Conservation (phyloP, 768 basidiomycete genomes). For the Boletus tomentosulus region DNA sequence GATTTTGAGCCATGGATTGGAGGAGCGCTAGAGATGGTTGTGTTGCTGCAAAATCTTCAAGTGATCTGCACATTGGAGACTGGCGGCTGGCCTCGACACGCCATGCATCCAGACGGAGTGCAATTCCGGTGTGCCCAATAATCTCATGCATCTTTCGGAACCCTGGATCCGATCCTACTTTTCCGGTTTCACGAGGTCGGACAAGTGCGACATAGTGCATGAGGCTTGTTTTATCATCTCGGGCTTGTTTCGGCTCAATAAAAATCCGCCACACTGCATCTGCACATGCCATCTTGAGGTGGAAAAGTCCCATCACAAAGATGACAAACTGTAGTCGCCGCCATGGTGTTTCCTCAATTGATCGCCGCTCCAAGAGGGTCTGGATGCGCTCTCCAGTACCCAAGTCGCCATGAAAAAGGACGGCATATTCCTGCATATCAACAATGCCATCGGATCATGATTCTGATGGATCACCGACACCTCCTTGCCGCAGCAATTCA, state of each 20-base stretch:
- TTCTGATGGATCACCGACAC: too few relatives aligned
- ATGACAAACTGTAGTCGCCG: conserved; percentile 30
- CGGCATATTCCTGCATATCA: neutral
- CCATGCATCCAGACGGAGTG: conserved; percentile 30
- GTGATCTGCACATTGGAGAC: conserved; percentile 21
- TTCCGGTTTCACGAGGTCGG: conserved; percentile 4
- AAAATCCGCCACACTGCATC: conserved; percentile 21
- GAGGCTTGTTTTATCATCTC: conserved; percentile 11
- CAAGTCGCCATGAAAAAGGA: neutral
- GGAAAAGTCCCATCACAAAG: conserved; percentile 23
- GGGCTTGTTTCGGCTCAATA: conserved; percentile 4
- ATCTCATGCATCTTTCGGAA: conserved; percentile 37
- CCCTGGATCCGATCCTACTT: conserved; percentile 22
- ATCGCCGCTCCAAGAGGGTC: neutral
- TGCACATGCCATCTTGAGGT: too few relatives aligned
- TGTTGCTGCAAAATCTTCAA: conserved; percentile 14
- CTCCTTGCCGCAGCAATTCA: neutral
- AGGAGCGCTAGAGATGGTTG: too few relatives aligned
- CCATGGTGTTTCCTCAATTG: conserved; percentile 16
- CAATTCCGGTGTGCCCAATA: conserved; percentile 29
- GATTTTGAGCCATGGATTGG: conserved; percentile 17
- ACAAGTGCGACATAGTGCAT: conserved; percentile 20
- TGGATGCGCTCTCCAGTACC: conserved; percentile 1
- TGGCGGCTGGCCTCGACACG: conserved; percentile 6
- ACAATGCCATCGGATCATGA: too few relatives aligned